Evolutionary conservation across 495 filamentous ascomycete species (phyloP).

Genomic region (Aspergillus haitiensis): DNA sequence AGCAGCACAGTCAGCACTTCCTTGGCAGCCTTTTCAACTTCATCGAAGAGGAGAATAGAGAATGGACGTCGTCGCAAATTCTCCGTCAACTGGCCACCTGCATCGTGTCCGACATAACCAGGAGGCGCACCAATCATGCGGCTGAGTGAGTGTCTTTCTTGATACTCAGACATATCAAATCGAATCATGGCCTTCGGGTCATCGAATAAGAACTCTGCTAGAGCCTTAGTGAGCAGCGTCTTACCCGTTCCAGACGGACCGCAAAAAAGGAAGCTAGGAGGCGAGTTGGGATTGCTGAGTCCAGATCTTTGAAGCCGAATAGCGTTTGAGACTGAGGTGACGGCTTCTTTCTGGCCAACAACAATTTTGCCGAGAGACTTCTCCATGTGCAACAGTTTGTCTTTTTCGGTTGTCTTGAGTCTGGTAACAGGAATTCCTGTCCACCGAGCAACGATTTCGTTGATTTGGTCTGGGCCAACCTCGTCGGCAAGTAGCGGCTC

Average conservation of each 20-base stretch:
- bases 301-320: slow-evolving; percentile 93
- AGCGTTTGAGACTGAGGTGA: slow-evolving; percentile 87
- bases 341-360: slow-evolving; percentile 93
- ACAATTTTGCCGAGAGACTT: slow-evolving; percentile 77
- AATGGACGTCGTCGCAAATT: slow-evolving; percentile 89
- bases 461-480: slow-evolving; percentile 97
- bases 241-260: slow-evolving; percentile 98
- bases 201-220: slow-evolving; percentile 98
- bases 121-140: slow-evolving; percentile 98
- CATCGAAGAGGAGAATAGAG: slow-evolving; percentile 96
- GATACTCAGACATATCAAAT: slow-evolving; percentile 99
- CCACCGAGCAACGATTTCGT: slow-evolving; percentile 95
- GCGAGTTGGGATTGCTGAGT: slow-evolving; percentile 90
- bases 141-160: slow-evolving; percentile 92
- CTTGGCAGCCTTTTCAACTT: slow-evolving; percentile 97
- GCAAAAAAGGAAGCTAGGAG: slow-evolving; percentile 97
- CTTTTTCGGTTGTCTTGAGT: slow-evolving; percentile 92
- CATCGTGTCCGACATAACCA: slow-evolving; percentile 95
- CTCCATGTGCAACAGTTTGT: slow-evolving; percentile 96
- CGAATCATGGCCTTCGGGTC: slow-evolving; percentile 97
- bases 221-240: slow-evolving; percentile 91
- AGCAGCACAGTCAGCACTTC: slow-evolving; percentile 95
- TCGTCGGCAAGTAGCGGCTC: slow-evolving; percentile 79
- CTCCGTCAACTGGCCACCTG: slow-evolving; percentile 94
- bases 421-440: slow-evolving; percentile 95